A percentile compares a stretch with the other conserved stretches of the same genome.
These are phyloP conservation scores for Saprolegnia parasitica DNA, from an alignment of 352 stramenopile genomes.

Conservation along the genomic window DNA sequence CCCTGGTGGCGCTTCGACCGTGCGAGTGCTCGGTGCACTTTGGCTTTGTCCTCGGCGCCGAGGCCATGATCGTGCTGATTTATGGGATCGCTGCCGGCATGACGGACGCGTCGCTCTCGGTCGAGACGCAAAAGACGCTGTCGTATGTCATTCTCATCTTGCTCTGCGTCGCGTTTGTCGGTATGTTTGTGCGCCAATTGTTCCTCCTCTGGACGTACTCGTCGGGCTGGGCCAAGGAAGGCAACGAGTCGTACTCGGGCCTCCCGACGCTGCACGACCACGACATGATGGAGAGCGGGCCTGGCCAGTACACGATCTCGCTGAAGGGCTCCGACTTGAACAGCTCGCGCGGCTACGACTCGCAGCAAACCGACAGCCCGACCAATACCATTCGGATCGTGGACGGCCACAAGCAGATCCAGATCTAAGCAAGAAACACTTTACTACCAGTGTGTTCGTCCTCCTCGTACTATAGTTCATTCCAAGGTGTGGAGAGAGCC, in stretches of 20 bases:
- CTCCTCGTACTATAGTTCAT: too few species aligned
- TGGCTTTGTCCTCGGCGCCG: background rate
- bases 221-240: slow-evolving; percentile 23
- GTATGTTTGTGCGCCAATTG: slow-evolving; percentile 3
- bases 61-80: background rate
- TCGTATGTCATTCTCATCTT: background rate
- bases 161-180: slow-evolving; percentile 1
- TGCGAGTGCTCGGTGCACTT: slow-evolving; percentile 30
- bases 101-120: background rate
- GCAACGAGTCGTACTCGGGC: slow-evolving; percentile 18
- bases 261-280: slow-evolving; percentile 24
- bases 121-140: slow-evolving; percentile 7
- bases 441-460: background rate
- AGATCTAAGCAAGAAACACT: background rate
- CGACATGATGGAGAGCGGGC: slow-evolving; percentile 17
- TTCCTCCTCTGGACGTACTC: slow-evolving; percentile 20
- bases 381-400: slow-evolving; percentile 23
- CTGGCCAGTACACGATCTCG: slow-evolving; percentile 23
- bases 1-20: slow-evolving; percentile 42
- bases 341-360: background rate
- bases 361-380: background rate
- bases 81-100: background rate
- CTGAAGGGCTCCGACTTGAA: background rate
- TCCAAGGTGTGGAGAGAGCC: too few species aligned
- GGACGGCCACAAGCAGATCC: slow-evolving; percentile 1